A percentile compares a stretch with the other conserved stretches of the same genome.
These are phyloP conservation scores for Globisporangium carolinianum DNA, from an alignment of 352 stramenopile genomes.

Conservation along the genomic window DNA sequence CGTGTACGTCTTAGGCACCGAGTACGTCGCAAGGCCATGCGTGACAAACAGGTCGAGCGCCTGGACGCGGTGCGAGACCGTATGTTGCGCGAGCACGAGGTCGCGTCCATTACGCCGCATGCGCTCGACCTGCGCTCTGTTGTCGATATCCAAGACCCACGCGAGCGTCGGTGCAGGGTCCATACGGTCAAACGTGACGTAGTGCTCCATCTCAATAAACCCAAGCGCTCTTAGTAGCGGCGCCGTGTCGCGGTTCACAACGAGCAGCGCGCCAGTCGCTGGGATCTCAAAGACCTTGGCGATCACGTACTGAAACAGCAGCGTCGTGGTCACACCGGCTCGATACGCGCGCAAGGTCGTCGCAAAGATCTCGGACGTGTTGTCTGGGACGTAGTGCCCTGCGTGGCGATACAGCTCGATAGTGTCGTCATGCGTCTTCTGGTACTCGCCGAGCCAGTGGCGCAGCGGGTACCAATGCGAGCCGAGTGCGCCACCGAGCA, in stretches of 20 bases:
- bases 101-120: slow-evolving; percentile 57
- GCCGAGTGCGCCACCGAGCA: slow-evolving; percentile 49
- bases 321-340: slow-evolving; percentile 62
- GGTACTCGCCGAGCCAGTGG: slow-evolving; percentile 56
- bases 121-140: slow-evolving; percentile 44
- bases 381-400: slow-evolving; percentile 47
- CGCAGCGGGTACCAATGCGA: slow-evolving; percentile 58
- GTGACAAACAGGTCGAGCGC: slow-evolving; percentile 56
- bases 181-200: slow-evolving; percentile 47
- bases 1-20: slow-evolving; percentile 26
- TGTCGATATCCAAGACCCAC: slow-evolving; percentile 43
- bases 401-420: slow-evolving; percentile 66
- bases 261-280: slow-evolving; percentile 51
- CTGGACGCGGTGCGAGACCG: slow-evolving; percentile 48
- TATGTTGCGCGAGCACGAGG: slow-evolving; percentile 45
- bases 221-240: slow-evolving; percentile 44
- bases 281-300: slow-evolving; percentile 81
- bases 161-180: slow-evolving; percentile 39
- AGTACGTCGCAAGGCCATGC: slow-evolving; percentile 38
- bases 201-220: slow-evolving; percentile 54
- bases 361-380: slow-evolving; percentile 58
- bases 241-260: slow-evolving; percentile 55
- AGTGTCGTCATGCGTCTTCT: slow-evolving; percentile 29
- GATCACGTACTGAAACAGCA: slow-evolving; percentile 73
- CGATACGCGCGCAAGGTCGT: slow-evolving; percentile 67